phyloP scores from a whole-genome alignment of 2,329 filamentous ascomycete genomes.

The Aspergillus brunneoviolaceus region DNA sequence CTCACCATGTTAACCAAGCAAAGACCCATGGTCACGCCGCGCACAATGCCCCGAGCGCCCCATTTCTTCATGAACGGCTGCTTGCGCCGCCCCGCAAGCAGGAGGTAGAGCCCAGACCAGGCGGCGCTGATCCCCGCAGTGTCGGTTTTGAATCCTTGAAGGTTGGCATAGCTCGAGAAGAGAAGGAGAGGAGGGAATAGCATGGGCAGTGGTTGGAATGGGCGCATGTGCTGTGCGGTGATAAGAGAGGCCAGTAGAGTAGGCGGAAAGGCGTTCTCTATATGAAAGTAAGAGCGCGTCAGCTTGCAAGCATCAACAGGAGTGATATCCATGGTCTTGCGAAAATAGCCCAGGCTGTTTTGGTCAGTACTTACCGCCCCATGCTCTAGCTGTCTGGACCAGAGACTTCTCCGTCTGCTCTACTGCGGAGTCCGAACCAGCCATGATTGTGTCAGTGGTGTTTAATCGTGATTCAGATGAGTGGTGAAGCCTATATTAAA shows the following conservation, averaged over 20 bases:
- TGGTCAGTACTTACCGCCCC: constrained; percentile 40
- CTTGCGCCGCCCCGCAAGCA: constrained; percentile 60
- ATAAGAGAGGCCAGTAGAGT: constrained; percentile 65
- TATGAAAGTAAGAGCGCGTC: background rate
- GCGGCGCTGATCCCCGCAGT: constrained; percentile 63
- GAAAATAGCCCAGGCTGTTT: background rate
- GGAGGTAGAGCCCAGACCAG: constrained; percentile 65
- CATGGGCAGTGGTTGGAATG: constrained; percentile 65
- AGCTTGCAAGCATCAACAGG: background rate
- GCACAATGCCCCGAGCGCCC: constrained; percentile 45
- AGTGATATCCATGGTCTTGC: background rate
- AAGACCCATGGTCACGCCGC: constrained; percentile 48
- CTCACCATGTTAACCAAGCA: constrained; percentile 48
- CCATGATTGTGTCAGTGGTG: constrained; percentile 23
- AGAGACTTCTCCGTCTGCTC: constrained; percentile 41
- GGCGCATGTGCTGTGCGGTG: constrained; percentile 65
- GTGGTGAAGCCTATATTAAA: background rate
- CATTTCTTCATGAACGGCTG: constrained; percentile 48
- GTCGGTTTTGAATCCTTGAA: constrained; percentile 62
- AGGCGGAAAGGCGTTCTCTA: constrained; percentile 65
- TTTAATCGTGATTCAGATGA: background rate
- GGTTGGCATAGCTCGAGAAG: constrained; percentile 65
- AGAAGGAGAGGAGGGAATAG: constrained; percentile 65
- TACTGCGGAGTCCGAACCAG: constrained; percentile 26
- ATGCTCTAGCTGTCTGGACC: constrained; percentile 40